A percentile compares a stretch with the other conserved stretches of the same genome.
Conservation (phyloP, 768 basidiomycete genomes). For the Crepidotus variabilis region DNA sequence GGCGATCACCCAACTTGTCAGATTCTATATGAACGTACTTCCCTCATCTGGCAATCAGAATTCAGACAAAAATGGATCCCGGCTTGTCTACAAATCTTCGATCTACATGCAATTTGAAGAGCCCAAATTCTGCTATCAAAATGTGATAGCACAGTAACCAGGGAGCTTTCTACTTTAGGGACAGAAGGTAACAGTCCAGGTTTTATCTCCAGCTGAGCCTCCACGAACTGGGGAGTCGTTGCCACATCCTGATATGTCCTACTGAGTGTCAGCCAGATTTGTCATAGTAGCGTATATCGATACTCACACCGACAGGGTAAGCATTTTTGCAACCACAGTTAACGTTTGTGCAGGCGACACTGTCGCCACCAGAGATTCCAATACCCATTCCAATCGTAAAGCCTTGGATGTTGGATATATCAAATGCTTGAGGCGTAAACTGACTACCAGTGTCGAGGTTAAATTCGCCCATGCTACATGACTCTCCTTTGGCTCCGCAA, state of each 20-base stretch:
- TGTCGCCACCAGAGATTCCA: slow-evolving; percentile 32
- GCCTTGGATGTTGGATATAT: slow-evolving; percentile 41
- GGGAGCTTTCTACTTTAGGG: slow-evolving; percentile 16
- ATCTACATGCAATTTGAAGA: background rate
- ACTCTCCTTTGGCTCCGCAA: slow-evolving; percentile 34
- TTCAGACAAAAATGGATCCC: too few relatives aligned
- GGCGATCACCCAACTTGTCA: too few relatives aligned
- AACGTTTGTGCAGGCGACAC: slow-evolving; percentile 34
- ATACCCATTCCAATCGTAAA: slow-evolving; percentile 36
- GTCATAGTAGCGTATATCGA: background rate
- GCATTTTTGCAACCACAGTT: slow-evolving; percentile 31
- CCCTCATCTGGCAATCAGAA: too few relatives aligned
- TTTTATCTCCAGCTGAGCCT: slow-evolving; percentile 29
- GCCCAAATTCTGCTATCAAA: background rate
- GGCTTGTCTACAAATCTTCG: too few relatives aligned
- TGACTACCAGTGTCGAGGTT: slow-evolving; percentile 33
- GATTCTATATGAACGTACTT: too few relatives aligned
- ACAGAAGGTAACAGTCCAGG: slow-evolving; percentile 31
- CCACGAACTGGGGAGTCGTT: slow-evolving; percentile 34
- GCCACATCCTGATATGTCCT: slow-evolving; percentile 35
- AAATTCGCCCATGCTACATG: slow-evolving; percentile 34
- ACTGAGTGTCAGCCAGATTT: background rate
- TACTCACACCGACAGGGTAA: slow-evolving; percentile 30
- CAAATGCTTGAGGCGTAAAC: slow-evolving; percentile 32
- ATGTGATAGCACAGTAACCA: too few relatives aligned